Percentiles rank a stretch among this genome's conserved stretches.
These are phyloP conservation scores for Pestalotiopsis fici DNA, from an alignment of 2,329 filamentous ascomycete species.

Conservation along the genomic window DNA sequence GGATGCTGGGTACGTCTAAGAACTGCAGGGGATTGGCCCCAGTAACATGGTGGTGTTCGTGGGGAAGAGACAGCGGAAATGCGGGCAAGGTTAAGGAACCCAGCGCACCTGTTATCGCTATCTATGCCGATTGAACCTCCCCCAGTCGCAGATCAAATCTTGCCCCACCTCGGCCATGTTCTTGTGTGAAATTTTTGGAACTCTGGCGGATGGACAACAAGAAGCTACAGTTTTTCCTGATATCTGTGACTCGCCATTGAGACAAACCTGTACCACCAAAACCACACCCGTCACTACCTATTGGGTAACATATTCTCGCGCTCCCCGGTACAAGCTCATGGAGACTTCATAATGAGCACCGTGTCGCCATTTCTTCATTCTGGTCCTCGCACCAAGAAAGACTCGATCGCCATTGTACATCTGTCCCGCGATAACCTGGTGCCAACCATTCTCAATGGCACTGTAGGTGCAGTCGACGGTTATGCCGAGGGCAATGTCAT, in stretches of 20 bases:
- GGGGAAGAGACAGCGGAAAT: no score
- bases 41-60: no score
- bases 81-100: no score
- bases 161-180: background rate
- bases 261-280: background rate
- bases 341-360: constrained; percentile 30
- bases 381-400: constrained; percentile 59
- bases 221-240: background rate
- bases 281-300: background rate
- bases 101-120: background rate
- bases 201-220: background rate
- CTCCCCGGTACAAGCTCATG: background rate
- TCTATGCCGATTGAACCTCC: background rate
- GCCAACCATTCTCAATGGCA: constrained; percentile 69
- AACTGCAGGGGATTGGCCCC: no score
- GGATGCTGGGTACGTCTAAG: no score
- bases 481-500: constrained; percentile 78
- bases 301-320: background rate
- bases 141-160: background rate
- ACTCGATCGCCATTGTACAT: constrained; percentile 79
- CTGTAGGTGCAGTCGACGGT: constrained; percentile 65
- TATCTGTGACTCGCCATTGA: background rate
- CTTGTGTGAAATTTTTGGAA: constrained; percentile 14
- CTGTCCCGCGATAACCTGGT: constrained; percentile 85
- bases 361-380: constrained; percentile 80